Conservation (phyloP, 345 rosid species). For the Nasturtium officinale region DNA sequence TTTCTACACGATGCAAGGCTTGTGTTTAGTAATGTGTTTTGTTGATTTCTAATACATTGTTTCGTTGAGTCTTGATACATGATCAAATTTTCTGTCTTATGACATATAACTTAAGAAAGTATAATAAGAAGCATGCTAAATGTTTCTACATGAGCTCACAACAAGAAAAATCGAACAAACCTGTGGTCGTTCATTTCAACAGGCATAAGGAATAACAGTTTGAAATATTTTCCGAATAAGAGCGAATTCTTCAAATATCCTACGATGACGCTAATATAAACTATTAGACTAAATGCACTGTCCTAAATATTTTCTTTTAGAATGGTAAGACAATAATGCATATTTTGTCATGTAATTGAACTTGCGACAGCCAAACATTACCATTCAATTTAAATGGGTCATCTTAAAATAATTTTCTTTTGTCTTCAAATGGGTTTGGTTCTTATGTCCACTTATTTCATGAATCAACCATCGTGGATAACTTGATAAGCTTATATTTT, state of each 20-base stretch:
- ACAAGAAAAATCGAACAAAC: neutral
- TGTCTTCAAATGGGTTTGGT: constrained; percentile 1
- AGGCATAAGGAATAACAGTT: neutral
- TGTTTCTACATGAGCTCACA: neutral
- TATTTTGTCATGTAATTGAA: constrained; percentile 21
- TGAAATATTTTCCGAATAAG: neutral
- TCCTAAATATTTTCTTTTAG: neutral
- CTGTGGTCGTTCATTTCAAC: neutral
- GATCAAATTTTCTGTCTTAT: neutral
- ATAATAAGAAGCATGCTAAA: neutral
- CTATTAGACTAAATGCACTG: neutral
- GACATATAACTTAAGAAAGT: neutral
- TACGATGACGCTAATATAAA: neutral
- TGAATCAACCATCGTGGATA: constrained; percentile 31
- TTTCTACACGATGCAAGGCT: neutral
- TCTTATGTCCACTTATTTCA: constrained; percentile 26
- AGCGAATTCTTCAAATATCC: neutral
- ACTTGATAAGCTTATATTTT: constrained; percentile 17
- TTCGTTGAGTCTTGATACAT: neutral
- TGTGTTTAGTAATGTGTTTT: neutral
- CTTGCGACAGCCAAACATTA: constrained; percentile 24
- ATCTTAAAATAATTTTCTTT: constrained; percentile 19
- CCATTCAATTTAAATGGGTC: constrained; percentile 31
- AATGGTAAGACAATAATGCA: constrained; percentile 30
- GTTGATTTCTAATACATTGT: neutral